These are phyloP conservation scores for Nicotiana tabacum DNA, from an alignment of 257 asterid genomes.

Conservation along the genomic window DNA sequence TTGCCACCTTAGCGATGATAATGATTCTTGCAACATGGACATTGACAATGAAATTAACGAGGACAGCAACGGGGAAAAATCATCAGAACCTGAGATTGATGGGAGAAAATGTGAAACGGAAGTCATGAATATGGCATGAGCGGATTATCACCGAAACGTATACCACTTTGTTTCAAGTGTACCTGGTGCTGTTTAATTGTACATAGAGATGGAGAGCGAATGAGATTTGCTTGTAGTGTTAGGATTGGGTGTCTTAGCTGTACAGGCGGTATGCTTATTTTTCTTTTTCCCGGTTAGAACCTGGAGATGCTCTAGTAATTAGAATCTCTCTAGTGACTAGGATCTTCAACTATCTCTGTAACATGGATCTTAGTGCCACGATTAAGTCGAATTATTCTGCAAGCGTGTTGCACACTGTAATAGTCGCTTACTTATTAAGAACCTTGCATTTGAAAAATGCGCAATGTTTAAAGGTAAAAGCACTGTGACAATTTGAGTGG, in stretches of 20 bases:
- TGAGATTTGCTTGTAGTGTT: neutral
- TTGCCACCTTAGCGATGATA: conserved; percentile 9
- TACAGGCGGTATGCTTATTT: neutral
- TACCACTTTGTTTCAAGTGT: conserved; percentile 13
- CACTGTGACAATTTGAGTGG: neutral
- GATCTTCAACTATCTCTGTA: neutral
- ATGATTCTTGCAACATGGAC: conserved; percentile 16
- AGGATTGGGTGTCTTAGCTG: neutral
- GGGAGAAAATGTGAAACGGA: conserved; percentile 41
- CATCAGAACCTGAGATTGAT: conserved; percentile 39
- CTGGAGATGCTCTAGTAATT: neutral
- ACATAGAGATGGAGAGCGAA: conserved; percentile 28
- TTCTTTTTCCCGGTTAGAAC: neutral
- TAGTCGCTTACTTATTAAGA: neutral
- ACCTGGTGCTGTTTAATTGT: conserved; percentile 31
- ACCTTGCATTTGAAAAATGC: neutral
- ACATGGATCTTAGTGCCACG: neutral
- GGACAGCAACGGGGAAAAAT: conserved; percentile 30
- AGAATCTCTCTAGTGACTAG: conserved; percentile 1
- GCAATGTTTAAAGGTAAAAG: neutral
- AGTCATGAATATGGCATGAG: conserved; percentile 26
- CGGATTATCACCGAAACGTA: neutral
- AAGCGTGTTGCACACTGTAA: neutral
- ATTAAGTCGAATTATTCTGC: neutral
- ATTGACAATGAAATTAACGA: conserved; percentile 10